phyloP scores from a whole-genome alignment of 768 basidiomycete species.

The Phanerochaete sordida region DNA sequence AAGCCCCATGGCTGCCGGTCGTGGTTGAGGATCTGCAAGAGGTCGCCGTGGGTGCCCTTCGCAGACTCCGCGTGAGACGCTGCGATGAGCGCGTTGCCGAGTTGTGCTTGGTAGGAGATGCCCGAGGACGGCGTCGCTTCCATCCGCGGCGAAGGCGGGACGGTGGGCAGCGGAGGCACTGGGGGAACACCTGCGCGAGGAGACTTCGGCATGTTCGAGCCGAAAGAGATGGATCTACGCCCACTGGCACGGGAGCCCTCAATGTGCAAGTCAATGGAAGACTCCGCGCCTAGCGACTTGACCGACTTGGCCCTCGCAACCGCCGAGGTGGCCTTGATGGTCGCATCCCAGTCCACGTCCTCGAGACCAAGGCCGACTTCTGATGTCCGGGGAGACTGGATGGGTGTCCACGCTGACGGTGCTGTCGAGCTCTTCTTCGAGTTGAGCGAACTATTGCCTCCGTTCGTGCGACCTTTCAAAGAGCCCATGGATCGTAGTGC shows the following conservation, averaged over 20 bases:
- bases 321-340: conserved; percentile 17
- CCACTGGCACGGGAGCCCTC: conserved; percentile 42
- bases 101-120: conserved; percentile 56
- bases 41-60: conserved; percentile 86
- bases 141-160: conserved; percentile 30
- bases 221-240: conserved; percentile 73
- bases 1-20: conserved; percentile 90
- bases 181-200: conserved; percentile 21
- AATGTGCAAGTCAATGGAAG: conserved; percentile 34
- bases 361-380: conserved; percentile 28
- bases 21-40: conserved; percentile 89
- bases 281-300: conserved; percentile 22
- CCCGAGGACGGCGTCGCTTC: conserved; percentile 30
- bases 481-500: conserved; percentile 81
- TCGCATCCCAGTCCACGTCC: conserved; percentile 47
- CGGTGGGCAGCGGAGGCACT: conserved; percentile 50
- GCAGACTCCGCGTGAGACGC: conserved; percentile 95
- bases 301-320: conserved; percentile 15
- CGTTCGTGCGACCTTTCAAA: conserved; percentile 52
- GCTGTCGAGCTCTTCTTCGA: conserved; percentile 28
- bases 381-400: conserved; percentile 4
- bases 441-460: conserved; percentile 20
- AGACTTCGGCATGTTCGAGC: conserved; percentile 6
- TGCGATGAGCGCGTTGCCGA: conserved; percentile 89
- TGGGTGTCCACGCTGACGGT: conserved; percentile 5